Evolutionary conservation across 2,329 filamentous ascomycete genomes (phyloP), one percentile per base, ranked within the genome.

Genomic region (Bipolaris sorokiniana): DNA sequence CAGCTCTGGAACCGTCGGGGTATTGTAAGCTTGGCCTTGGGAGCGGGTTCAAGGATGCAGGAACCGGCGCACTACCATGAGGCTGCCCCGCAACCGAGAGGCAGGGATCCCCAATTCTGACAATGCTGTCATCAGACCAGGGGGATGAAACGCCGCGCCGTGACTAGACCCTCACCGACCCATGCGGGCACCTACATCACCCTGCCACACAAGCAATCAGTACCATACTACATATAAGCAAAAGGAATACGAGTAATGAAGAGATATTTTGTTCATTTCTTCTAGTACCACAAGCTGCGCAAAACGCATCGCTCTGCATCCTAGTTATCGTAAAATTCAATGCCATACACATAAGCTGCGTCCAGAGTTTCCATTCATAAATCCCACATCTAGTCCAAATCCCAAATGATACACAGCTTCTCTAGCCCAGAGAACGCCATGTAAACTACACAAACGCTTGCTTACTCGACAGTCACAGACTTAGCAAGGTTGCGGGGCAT

Each of bases 401-500:
- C 59, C 64, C 71, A 65, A 61, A 64, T 64, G 61, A 64, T 65
- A 62, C 63, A 66, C 64, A 67, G 59, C 56, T 60, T 57, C 54
- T 62, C 55, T 56, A 51, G 48, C 48, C 42, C 34, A 54, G 54
- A 54, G 58, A 49, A 59, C 61, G 56, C 60, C 54, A 51, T 56
- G 42, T 38, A 51, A 59, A 63, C 50, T 46, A 51, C 47, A 65
- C 56, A 55, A 38, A 42, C 34, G 38, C 52, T 62, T 40, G 48
- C 75, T 84, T 94, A 99, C 87, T 99, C 95, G 68, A 99, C 95
- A 64, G 95, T 99, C 65, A 99, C 95, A 63, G 92, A 97, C 88
- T 99, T 99, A 78, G 95, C 95, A 81, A 99, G 82, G 84, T 99
- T 99, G 74, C 95, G 90, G 56, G 95, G 95, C 87, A 98, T 98